These are phyloP conservation scores for Dothistroma septosporum DNA, from an alignment of 2,329 filamentous ascomycete genomes.

Conservation along the genomic window DNA sequence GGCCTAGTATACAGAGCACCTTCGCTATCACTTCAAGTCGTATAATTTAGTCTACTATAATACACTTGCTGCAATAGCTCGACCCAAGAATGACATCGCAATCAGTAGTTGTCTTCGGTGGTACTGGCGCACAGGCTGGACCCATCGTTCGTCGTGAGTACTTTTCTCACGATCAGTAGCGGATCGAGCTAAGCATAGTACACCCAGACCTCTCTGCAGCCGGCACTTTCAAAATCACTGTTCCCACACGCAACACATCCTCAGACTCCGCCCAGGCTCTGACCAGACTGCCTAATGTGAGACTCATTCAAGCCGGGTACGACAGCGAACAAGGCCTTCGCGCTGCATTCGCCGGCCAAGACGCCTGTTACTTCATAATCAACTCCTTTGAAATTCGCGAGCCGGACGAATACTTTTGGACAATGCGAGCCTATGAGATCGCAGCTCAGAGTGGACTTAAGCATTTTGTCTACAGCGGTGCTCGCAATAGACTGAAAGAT, in stretches of 20 bases:
- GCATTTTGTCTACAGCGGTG: slow-evolving; percentile 6
- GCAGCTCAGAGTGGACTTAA: slow-evolving; percentile 5
- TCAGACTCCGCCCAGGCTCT: neutral
- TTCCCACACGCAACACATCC: neutral
- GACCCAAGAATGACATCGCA: too few relatives aligned
- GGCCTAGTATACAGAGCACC: too few relatives aligned
- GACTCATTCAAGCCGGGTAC: neutral
- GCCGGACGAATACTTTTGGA: slow-evolving; percentile 8
- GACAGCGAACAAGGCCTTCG: slow-evolving; percentile 4
- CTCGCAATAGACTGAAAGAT: slow-evolving; percentile 1
- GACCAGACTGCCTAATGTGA: neutral
- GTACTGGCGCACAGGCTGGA: neutral
- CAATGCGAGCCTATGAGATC: slow-evolving; percentile 6
- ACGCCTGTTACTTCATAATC: slow-evolving; percentile 6
- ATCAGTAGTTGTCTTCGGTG: neutral
- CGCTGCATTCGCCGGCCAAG: slow-evolving; percentile 1
- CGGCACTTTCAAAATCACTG: neutral
- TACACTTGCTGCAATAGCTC: too few relatives aligned
- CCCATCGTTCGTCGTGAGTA: neutral
- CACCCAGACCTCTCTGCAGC: neutral
- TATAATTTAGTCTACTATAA: too few relatives aligned
- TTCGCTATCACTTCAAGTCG: too few relatives aligned
- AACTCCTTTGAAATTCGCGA: slow-evolving; percentile 7
- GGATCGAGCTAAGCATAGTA: neutral
- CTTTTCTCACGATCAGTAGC: neutral